A percentile compares a stretch with the other conserved stretches of the same genome.
These are phyloP conservation scores for Beauveria varroae DNA, from an alignment of 2,329 filamentous ascomycete genomes.

Conservation along the genomic window DNA sequence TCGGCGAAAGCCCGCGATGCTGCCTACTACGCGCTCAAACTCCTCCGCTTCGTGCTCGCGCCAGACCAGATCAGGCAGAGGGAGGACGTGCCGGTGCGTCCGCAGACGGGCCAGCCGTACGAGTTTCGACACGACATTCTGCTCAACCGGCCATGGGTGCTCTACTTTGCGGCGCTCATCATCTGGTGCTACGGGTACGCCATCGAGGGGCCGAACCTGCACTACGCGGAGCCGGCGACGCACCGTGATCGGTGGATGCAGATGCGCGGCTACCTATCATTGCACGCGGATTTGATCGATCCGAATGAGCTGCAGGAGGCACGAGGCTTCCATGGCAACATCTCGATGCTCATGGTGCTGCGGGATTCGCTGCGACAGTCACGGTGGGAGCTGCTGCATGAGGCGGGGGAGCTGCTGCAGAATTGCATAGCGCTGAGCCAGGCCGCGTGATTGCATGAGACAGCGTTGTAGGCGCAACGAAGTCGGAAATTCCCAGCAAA, in stretches of 20 bases:
- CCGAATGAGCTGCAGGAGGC: constrained; percentile 71
- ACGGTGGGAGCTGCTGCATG: constrained; percentile 85
- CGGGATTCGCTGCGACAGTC: constrained; percentile 75
- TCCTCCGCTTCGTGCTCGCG: constrained; percentile 76
- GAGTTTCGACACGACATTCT: constrained; percentile 81
- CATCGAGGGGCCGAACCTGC: constrained; percentile 63
- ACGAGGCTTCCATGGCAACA: constrained; percentile 72
- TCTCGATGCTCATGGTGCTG: constrained; percentile 73
- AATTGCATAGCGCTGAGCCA: constrained; percentile 65
- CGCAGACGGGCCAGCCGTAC: constrained; percentile 48
- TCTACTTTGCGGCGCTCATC: constrained; percentile 87
- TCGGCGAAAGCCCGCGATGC: constrained; percentile 84
- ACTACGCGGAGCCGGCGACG: constrained; percentile 39
- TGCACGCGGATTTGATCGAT: constrained; percentile 62
- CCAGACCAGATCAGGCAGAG: constrained; percentile 35
- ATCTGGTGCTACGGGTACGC: constrained; percentile 95
- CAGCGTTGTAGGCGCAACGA: no score
- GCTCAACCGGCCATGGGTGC: constrained; percentile 87
- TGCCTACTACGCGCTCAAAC: constrained; percentile 84
- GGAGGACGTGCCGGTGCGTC: constrained; percentile 31
- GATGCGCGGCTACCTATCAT: constrained; percentile 71
- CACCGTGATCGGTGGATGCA: constrained; percentile 62
- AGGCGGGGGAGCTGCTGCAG: constrained; percentile 70
- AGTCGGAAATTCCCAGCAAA: no score
- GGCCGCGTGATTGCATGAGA: constrained; percentile 14